These are phyloP conservation scores for Spizellomyces sp. DNA, from an alignment of 192 early-diverging fungal genomes.

Conservation along the genomic window DNA sequence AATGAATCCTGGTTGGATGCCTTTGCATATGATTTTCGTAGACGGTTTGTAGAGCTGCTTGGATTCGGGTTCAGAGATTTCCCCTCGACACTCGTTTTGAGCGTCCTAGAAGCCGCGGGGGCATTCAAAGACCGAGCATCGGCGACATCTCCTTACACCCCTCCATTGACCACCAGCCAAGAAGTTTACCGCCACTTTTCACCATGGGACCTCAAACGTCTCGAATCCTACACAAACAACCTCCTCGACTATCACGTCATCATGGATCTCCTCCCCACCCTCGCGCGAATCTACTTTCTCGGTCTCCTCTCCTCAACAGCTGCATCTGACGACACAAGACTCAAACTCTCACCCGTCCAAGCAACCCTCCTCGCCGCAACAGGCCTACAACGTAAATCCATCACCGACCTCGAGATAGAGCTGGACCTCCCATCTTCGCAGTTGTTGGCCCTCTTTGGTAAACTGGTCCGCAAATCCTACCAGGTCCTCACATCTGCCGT, in stretches of 20 bases:
- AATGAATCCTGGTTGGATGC: slow-evolving; percentile 73
- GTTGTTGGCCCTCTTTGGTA: slow-evolving; percentile 92
- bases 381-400: slow-evolving; percentile 89
- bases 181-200: slow-evolving; percentile 58
- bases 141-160: not conserved
- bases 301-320: slow-evolving; percentile 31
- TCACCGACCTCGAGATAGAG: slow-evolving; percentile 89
- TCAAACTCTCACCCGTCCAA: slow-evolving; percentile 86
- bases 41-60: slow-evolving; percentile 84
- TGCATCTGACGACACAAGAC: slow-evolving; percentile 5
- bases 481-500: not conserved
- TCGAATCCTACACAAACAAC: slow-evolving; percentile 95
- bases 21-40: slow-evolving; percentile 91
- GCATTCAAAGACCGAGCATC: slow-evolving; percentile 10
- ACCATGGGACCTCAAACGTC: slow-evolving; percentile 91
- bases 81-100: slow-evolving; percentile 75
- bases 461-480: slow-evolving; percentile 82
- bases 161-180: slow-evolving; percentile 10
- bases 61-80: slow-evolving; percentile 89
- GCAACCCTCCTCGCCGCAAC: slow-evolving; percentile 83
- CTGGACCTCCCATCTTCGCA: slow-evolving; percentile 79
- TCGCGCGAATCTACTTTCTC: slow-evolving; percentile 82
- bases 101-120: slow-evolving; percentile 79
- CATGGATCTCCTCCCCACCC: slow-evolving; percentile 82
- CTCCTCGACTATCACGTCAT: slow-evolving; percentile 98